Evolutionary conservation across 2,329 filamentous ascomycete genomes (phyloP).

Genomic region (Podosphaera leucotricha): DNA sequence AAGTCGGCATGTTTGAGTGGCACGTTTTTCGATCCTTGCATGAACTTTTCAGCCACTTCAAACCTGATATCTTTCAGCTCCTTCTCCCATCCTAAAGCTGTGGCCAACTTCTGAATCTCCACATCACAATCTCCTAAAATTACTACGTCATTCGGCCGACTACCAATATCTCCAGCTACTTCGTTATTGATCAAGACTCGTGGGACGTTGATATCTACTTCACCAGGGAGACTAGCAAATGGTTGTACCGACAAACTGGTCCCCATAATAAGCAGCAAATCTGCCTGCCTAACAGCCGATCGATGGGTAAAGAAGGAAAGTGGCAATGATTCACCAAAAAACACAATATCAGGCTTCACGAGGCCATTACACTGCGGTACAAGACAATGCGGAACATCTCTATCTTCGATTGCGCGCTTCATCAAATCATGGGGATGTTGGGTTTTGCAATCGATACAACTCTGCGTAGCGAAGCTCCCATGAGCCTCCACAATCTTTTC

Average conservation of each 20-base stretch:
- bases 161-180: slow-evolving; percentile 55
- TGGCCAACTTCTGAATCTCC: slow-evolving; percentile 55
- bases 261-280: slow-evolving; percentile 67
- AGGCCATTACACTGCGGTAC: slow-evolving; percentile 41
- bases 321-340: slow-evolving; percentile 58
- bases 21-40: slow-evolving; percentile 18
- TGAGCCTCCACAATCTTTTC: slow-evolving; percentile 81
- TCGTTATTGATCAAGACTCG: slow-evolving; percentile 76
- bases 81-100: slow-evolving; percentile 60
- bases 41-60: slow-evolving; percentile 32
- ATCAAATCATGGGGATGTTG: slow-evolving; percentile 53
- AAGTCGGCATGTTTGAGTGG: slow-evolving; percentile 5
- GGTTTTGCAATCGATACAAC: slow-evolving; percentile 69
- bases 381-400: slow-evolving; percentile 46
- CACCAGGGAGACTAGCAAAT: slow-evolving; percentile 56
- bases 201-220: slow-evolving; percentile 38
- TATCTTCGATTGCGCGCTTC: slow-evolving; percentile 40
- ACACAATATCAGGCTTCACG: slow-evolving; percentile 62
- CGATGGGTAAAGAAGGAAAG: slow-evolving; percentile 36
- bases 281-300: slow-evolving; percentile 33
- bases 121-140: slow-evolving; percentile 63
- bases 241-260: slow-evolving; percentile 60
- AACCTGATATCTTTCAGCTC: slow-evolving; percentile 64
- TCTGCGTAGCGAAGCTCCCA: slow-evolving; percentile 77
- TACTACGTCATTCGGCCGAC: slow-evolving; percentile 61